Percentiles rank a stretch among this genome's conserved stretches.
Conservation (phyloP, 2,329 filamentous ascomycete genomes). For the Cladosporium oxysporum region DNA sequence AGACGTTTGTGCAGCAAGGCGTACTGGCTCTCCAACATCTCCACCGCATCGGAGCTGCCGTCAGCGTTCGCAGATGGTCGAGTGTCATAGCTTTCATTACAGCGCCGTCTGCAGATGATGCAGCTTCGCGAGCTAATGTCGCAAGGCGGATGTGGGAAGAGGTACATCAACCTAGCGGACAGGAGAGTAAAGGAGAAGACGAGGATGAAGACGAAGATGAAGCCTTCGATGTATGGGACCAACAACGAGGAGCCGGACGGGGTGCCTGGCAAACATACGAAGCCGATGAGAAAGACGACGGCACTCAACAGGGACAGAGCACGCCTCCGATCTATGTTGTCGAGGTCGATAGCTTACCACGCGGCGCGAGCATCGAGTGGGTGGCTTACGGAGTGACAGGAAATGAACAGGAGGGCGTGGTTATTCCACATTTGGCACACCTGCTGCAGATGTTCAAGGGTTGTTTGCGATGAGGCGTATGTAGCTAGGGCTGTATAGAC, state of each 20-base stretch:
- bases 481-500: not conserved
- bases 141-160: conserved; percentile 33
- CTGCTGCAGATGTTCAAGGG: conserved; percentile 15
- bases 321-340: conserved; percentile 70
- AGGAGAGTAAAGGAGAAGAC: conserved; percentile 29
- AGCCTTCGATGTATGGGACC: conserved; percentile 67
- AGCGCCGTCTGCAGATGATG: conserved; percentile 18
- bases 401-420: not conserved
- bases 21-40: conserved; percentile 83
- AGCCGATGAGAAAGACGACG: conserved; percentile 29
- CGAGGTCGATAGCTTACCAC: conserved; percentile 75
- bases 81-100: conserved; percentile 75
- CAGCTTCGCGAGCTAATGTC: conserved; percentile 36
- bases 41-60: conserved; percentile 75
- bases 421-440: conserved; percentile 11
- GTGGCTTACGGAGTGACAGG: conserved; percentile 27
- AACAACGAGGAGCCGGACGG: conserved; percentile 51
- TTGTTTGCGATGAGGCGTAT: not conserved
- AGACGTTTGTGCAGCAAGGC: conserved; percentile 54
- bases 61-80: conserved; percentile 72
- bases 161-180: not conserved
- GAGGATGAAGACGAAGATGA: conserved; percentile 45
- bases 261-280: conserved; percentile 32
- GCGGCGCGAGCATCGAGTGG: conserved; percentile 79
- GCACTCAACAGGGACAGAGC: not conserved